Base-by-base conservation (phyloP, 345 rosid genomes). In the Toxicodendron radicans region DNA sequence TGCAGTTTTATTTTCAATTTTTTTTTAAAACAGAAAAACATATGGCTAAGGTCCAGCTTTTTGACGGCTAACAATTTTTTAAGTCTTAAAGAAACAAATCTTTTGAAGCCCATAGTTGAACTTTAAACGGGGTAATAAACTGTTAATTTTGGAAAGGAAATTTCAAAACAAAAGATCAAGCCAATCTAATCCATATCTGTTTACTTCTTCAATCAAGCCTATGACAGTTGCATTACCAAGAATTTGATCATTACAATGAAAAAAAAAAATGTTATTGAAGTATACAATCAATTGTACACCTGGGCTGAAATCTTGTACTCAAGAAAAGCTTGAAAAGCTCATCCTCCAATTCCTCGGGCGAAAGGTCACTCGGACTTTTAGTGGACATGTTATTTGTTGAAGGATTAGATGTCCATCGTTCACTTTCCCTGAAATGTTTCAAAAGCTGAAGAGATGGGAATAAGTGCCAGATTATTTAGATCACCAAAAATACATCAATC, bases 281-380 rank as follows among this genome's bases (percentile, higher is more conserved):
- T 20, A 71, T 17, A 65, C 32, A 76, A 32, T 68, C 72, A 72
- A 76, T 30, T 38, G 38, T 60, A 73, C 79, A 94, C 98, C 90
- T 84, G 67, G 89, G 83, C 41, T 65, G 38, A 82, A 94, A 92
- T 74, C 95, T 81, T 33, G 80, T 73, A 5, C 49, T 76, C 83
- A 89, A 81, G 86, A 87, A 89, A 63, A 80, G 75, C 10, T 72
- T 57, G 69, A 92, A 88, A 41, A 94, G 84, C 73, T 91, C 86
- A 65, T 75, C 79, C 79, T 92, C 97, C 62, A 92, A 67, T 64
- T 83, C 88, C 17, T 82, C 71, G 18, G 74, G 78, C n/a, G 87
- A 80, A 66, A 87, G 63, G 9, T 88, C 78, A 9, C 70, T 66
- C n/a, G 92, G 91, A 64, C 54, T 72, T 74, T 30, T 79, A 38